A percentile compares a stretch with the other conserved stretches of the same genome.
These are phyloP conservation scores for Solanum sitiens DNA, from an alignment of 257 asterid species.

Conservation along the genomic window DNA sequence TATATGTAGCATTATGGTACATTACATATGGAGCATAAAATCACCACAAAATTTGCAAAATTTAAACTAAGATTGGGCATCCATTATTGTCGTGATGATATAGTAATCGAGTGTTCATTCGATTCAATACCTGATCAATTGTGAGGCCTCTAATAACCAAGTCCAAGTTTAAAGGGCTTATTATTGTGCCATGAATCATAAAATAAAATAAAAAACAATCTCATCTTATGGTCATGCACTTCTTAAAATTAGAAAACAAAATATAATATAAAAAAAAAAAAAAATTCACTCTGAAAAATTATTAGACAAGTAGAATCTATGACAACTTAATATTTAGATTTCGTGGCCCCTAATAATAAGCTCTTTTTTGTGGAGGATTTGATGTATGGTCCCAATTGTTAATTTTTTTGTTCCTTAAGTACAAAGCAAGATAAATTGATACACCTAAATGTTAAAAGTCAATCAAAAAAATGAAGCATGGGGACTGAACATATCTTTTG, in stretches of 20 bases:
- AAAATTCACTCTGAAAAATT: not conserved
- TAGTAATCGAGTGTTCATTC: not conserved
- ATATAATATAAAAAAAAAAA: not conserved
- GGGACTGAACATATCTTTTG: not conserved
- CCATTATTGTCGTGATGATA: not conserved
- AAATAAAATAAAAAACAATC: not conserved
- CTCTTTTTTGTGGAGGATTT: not conserved
- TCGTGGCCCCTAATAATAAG: not conserved
- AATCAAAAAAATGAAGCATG: not conserved
- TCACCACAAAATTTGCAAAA: not conserved
- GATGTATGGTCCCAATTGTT: slow-evolving; percentile 2
- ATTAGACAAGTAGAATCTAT: not conserved
- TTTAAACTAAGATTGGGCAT: not conserved
- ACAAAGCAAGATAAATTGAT: not conserved
- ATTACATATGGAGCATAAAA: not conserved
- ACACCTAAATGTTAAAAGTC: not conserved
- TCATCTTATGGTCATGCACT: not conserved
- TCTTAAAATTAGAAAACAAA: not conserved
- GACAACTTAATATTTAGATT: not conserved
- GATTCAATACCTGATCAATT: not conserved
- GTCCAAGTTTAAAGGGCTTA: not conserved
- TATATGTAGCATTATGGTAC: too few species aligned
- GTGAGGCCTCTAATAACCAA: not conserved
- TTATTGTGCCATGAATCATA: not conserved
- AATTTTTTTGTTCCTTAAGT: not conserved